Evolutionary conservation across 495 filamentous ascomycete species (phyloP), one percentile per base, ranked within the genome.

Genomic region (Penicillium subrubescens): DNA sequence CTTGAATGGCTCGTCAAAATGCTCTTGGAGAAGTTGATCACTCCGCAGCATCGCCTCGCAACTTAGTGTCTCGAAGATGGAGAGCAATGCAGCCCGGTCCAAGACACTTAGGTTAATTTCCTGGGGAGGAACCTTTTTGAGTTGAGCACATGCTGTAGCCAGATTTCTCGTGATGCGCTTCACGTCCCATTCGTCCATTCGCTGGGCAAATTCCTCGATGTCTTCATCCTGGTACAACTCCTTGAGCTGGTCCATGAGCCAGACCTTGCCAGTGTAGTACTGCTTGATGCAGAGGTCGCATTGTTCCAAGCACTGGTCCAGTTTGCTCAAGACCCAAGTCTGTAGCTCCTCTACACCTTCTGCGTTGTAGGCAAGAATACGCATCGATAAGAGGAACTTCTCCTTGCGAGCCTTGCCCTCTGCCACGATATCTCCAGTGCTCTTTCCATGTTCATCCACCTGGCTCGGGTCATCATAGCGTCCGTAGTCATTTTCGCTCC

Each of bases 241-340:
- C 48, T 70, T 81, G 19, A 94, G 78, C 27, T 83, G 77, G 46
- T 88, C 83, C 63, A 89, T 78, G 64, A 91, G 82, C 66, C 79
- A 81, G 62, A 84, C 82, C 70, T 89, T 88, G 21, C 84, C 85
- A 52, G 85, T 89, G 77, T 97, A 92, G 78, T 93, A 97, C 44
- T 88, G 86, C 41, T 86, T 86, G 61, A 93, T 88, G 73, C 94
- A 97, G 44, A 86, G 80, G 66, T 96, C 90, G 77, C 94, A 97
- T 39, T 78, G 84, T 31, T 78, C 85, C 41, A 97, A 79, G 27
- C 86, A 76, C 3, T 76, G 73, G 52, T 85, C 79, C 37, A 90
- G 67, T 34, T 77, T 80, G n/a, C 72, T 66, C 65, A 78, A 81
- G 50, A 94, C 84, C 72, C 87, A 87, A 48, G 77, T 71, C 55